Evolutionary conservation across 179 eudicot species (phyloP), one percentile per base, ranked within the genome.

Genomic region (Drosera spatulata): DNA sequence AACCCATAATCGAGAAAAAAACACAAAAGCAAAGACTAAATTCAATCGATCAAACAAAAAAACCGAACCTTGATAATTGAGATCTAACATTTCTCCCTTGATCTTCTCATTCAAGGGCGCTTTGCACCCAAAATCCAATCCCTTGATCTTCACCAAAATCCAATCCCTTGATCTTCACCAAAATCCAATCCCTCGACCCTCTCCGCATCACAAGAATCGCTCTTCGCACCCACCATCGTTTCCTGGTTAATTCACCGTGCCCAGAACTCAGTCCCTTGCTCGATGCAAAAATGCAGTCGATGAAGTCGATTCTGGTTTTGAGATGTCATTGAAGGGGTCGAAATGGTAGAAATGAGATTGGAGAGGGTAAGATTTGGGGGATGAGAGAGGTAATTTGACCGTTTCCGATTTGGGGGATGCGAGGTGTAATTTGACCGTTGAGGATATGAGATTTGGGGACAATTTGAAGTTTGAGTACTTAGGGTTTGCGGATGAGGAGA

Each of bases 61-160:
- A 22, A 22, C 33, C 33, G 33, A 22, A 22, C 33, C 33, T 22
- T 22, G 33, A 1, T 22, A 22, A 90, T 86, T 85, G 52, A 73
- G 64, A 55, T 88, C 85, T 12, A 71, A 82, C 67, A 71, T 80
- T 57, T 79, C 80, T 1, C 72, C 78, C 67, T 80, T 85, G 41
- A 77, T 58, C 68, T 74, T 87, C 76, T 87, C 91, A 62, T 79
- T 80, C 64, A 87, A 61, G 61, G 85, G 56, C 4, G 83, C 82
- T 60, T n/a, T n/a, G n/a, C n/a, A n/a, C n/a, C n/a, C n/a, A n/a
- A n/a, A n/a, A n/a, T n/a, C n/a, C n/a, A n/a, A n/a, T n/a, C n/a
- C n/a, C 74, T 49, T 79, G 84, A 49, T 81, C 95, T 59, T 65
- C 72, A 0, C 83, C n/a, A n/a, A n/a, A n/a, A n/a, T n/a, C n/a